Conservation (phyloP, 805 yeast species). For the Maudiozyma barnettii region DNA sequence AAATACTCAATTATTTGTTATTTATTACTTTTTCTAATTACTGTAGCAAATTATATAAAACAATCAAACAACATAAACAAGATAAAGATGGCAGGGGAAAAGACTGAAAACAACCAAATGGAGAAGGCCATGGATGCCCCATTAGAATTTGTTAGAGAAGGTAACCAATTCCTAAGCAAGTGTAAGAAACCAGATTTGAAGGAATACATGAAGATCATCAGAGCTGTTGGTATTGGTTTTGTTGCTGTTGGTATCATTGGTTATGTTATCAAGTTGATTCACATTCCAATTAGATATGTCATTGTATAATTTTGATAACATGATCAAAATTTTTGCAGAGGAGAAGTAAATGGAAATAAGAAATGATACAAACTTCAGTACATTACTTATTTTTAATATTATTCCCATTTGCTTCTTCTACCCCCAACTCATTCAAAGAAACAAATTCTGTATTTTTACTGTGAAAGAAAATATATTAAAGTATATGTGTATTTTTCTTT, state of each 20-base stretch:
- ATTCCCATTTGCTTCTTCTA: too few relatives aligned
- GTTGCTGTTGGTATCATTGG: conserved; percentile 97
- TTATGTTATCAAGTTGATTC: conserved; percentile 85
- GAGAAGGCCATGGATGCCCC: conserved; percentile 82
- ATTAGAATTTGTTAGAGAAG: conserved; percentile 83
- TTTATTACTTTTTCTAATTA: not conserved
- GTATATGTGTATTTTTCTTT: too few relatives aligned
- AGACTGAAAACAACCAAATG: conserved; percentile 21
- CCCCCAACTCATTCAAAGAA: too few relatives aligned
- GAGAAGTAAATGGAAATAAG: too few relatives aligned
- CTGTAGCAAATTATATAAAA: not conserved
- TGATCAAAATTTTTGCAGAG: too few relatives aligned
- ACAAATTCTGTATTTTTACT: too few relatives aligned
- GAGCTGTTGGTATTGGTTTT: conserved; percentile 96
- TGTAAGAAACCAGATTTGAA: conserved; percentile 88
- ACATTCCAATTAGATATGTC: conserved; percentile 92
- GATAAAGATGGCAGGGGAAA: conserved; percentile 20
- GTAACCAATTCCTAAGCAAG: conserved; percentile 75
- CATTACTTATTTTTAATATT: too few relatives aligned
- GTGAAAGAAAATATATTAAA: too few relatives aligned
- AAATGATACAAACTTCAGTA: too few relatives aligned
- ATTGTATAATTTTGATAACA: conserved; percentile 48
- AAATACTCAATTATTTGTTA: not conserved
- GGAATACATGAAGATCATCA: conserved; percentile 79
- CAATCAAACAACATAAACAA: not conserved